A percentile compares a stretch with the other conserved stretches of the same genome.
These are phyloP conservation scores for Pulveroboletus sp. DNA, from an alignment of 768 basidiomycete species.

Conservation along the genomic window DNA sequence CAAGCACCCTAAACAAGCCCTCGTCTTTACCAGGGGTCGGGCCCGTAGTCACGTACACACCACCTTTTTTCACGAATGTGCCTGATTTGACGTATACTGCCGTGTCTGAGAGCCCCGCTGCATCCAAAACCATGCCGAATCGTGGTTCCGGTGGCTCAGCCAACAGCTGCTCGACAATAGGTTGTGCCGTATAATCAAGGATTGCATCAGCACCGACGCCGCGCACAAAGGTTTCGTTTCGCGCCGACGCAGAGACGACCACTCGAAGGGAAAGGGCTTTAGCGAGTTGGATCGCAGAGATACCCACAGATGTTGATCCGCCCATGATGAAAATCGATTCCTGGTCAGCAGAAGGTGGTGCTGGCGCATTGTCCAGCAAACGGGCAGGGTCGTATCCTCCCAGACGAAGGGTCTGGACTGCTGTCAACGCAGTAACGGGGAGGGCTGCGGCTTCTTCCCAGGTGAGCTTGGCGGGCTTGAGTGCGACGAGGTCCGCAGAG, in stretches of 20 bases:
- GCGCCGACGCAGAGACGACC: conserved; percentile 52
- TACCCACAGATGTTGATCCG: conserved; percentile 63
- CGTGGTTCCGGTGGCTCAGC: conserved; percentile 43
- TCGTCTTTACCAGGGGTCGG: conserved; percentile 34
- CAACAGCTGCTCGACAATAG: conserved; percentile 43
- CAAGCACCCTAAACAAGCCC: conserved; percentile 8
- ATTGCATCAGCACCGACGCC: conserved; percentile 64
- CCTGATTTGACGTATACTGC: conserved; percentile 44
- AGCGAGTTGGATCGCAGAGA: conserved; percentile 68
- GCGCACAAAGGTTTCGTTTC: conserved; percentile 56
- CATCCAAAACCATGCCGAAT: conserved; percentile 58
- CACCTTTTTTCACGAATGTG: conserved; percentile 38
- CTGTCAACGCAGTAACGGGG: conserved; percentile 53
- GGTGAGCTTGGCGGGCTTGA: conserved; percentile 43
- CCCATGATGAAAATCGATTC: conserved; percentile 67
- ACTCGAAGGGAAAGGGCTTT: conserved; percentile 60
- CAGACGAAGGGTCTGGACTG: conserved; percentile 50
- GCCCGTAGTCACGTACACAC: conserved; percentile 51
- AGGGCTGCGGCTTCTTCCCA: conserved; percentile 59
- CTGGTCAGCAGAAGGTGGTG: conserved; percentile 6
- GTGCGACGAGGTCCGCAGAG: conserved; percentile 38
- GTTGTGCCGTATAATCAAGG: conserved; percentile 55
- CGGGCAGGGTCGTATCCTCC: conserved; percentile 43
- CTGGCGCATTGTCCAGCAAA: neutral
- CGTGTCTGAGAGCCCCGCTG: conserved; percentile 46